Evolutionary conservation across 2,329 filamentous ascomycete genomes (phyloP).

Genomic region (Aspergillus sp.): DNA sequence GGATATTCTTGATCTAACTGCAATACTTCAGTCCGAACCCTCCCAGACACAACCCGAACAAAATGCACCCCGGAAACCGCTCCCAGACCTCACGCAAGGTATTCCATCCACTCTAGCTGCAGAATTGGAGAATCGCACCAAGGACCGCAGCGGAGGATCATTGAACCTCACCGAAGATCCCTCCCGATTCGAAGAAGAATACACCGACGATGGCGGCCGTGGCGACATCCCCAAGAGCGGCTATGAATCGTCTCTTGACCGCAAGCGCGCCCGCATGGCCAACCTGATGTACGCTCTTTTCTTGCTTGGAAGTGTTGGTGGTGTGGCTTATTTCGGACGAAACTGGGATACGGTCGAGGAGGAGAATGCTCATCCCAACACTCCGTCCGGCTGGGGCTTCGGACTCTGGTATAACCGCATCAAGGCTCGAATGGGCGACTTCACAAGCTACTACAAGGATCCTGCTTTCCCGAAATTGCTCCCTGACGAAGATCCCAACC

Average conservation of each 20-base stretch:
- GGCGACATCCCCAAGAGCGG: slow-evolving; percentile 70
- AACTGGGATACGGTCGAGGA: slow-evolving; percentile 82
- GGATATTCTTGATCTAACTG: slow-evolving; percentile 11
- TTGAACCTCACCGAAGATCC: slow-evolving; percentile 57
- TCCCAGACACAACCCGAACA: slow-evolving; percentile 33
- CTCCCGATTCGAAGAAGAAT: slow-evolving; percentile 44
- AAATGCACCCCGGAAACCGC: slow-evolving; percentile 58
- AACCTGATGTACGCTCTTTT: slow-evolving; percentile 70
- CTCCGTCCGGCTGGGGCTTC: slow-evolving; percentile 76
- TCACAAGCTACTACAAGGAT: slow-evolving; percentile 91
- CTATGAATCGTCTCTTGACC: slow-evolving; percentile 89
- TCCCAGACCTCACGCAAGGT: slow-evolving; percentile 90
- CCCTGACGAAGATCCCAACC: slow-evolving; percentile 68
- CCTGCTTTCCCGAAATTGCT: slow-evolving; percentile 92
- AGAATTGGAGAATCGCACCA: slow-evolving; percentile 59
- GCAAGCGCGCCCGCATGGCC: slow-evolving; percentile 72
- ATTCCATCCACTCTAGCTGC: slow-evolving; percentile 87
- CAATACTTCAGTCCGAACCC: slow-evolving; percentile 33
- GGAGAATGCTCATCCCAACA: slow-evolving; percentile 64
- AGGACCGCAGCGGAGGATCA: slow-evolving; percentile 35
- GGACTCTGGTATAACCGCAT: slow-evolving; percentile 78
- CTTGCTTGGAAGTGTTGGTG: slow-evolving; percentile 56
- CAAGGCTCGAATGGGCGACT: slow-evolving; percentile 69
- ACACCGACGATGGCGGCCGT: slow-evolving; percentile 51
- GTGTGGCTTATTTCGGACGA: slow-evolving; percentile 74